Evolutionary conservation across 805 yeast genomes (phyloP), one percentile per base, ranked within the genome.

Genomic region (Pichia ethanolica): DNA sequence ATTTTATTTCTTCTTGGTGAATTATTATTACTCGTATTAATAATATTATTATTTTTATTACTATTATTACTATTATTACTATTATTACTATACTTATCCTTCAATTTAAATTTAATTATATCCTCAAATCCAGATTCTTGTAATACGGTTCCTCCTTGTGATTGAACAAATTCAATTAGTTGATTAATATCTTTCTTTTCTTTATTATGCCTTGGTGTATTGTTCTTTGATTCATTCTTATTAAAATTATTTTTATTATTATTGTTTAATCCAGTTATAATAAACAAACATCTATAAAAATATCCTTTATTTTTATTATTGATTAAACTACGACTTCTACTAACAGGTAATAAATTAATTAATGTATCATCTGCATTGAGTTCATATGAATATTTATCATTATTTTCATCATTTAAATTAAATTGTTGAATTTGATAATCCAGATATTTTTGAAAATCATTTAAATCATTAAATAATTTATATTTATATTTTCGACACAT

Each of bases 401-500:
- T 20, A n/a, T 27, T 10, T 9, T 43, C 39, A 7, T 27, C 30
- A 7, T 28, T 37, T 5, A 45, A 26, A 7, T 41, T 26, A 27
- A 45, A 50, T 35, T 34, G 38, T 12, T 20, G 42, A 4, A 36
- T 35, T 32, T 46, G 52, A 40, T 40, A 45, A 20, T 47, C 50
- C 33, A 54, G 34, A 37, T 48, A 56, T 36, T 41, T 47, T 3
- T 46, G n/a, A 38, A 57, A 57, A 28, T 42, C 36, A 13, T 42
- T 36, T 6, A 33, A 39, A 39, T 57, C 54, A 39, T 54, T 53
- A 42, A 57, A 56, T 13, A 57, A n/a, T 27, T 46, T 46, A 30
- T 43, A 53, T 39, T 47, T 38, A 41, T 49, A 57, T 1, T 48
- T 25, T 12, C 37, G 37, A 4, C 37, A 45, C 14, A 41, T 35